Base-by-base conservation (phyloP, 352 stramenopile genomes). In the Phytophthora litchii region DNA sequence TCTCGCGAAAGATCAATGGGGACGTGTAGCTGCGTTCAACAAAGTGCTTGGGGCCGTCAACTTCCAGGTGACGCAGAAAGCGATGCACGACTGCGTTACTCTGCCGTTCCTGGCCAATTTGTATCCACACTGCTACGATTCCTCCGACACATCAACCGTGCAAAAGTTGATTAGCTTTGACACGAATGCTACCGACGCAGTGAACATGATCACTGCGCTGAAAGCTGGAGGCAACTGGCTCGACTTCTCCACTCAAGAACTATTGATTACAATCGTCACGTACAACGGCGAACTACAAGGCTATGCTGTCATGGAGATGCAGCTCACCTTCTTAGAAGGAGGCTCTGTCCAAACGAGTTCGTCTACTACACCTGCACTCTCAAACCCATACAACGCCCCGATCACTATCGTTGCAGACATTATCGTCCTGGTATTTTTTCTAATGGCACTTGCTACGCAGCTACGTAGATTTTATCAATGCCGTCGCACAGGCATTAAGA, bases 241-340 rank as follows among this genome's bases (percentile, higher is more conserved):
- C 44, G 60, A 76, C 47, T 70, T 71, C 42, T 68, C 70, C 4
- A 74, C 64, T 1, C 48, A 78, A 12, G 49, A 72, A 36, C 77
- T 87, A 7, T 4, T 68, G 25, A 63, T 83, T 41, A 85, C 65
- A 3, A 49, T 85, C 34, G 68, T 83, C 27, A 78, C 64, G 4
- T 87, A 83, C 70, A 83, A 87, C 21, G 74, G 77, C 21, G 77
- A 87, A 40, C 32, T 87, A 5, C 54, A 85, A 17, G 61, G 59
- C 1, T 83, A 82, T 21, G 70, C 65, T 0, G 64, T 81, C 35
- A 83, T 72, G 3, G 38, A 79, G 37, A 65, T 85, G 40, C 45
- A 42, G 19, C 16, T 87, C 14, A 32, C 54, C 6, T 77, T 84
- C 43, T 41, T 67, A 20, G 57, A 59, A 21, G 76, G 76, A 0